Base-by-base conservation (phyloP, 305 asterid species). In the Ajuga reptans region DNA sequence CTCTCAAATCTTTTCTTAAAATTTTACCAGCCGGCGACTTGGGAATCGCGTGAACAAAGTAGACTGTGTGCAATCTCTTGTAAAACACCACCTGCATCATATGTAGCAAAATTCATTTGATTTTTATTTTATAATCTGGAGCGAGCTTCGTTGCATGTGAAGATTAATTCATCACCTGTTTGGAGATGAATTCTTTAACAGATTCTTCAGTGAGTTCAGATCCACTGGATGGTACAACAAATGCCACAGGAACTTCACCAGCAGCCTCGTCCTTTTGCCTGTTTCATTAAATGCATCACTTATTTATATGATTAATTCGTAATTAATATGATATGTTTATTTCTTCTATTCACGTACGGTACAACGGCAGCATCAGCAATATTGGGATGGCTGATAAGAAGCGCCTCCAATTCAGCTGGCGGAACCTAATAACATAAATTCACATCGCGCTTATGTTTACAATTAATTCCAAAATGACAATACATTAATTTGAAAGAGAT, bases 241-340 rank as follows among this genome's bases (percentile, higher is more conserved):
- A 90, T 4, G 97, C 97, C 61, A 90, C 97, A 0, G 97, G 97
- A 12, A 90, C 95, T 82, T 90, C 96, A 24, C 97, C 97, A 1
- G 96, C 96, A 36, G 67, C 89, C 56, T 77, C 92, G 43, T 88
- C 92, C 24, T 78, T 86, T 85, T 86, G 94, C 69, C 97, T 90
- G 85, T 56, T 45, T 29, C 43, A 21, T 2, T 24, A 7, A 57
- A 33, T 31, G 33, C 42, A 21, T 4, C 43, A 14, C 12, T 12
- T 12, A 53, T 53, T 53, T 53, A 53, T 12, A 31, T 33, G n/a
- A n/a, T n/a, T n/a, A n/a, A n/a, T n/a, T n/a, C n/a, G n/a, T n/a
- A n/a, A n/a, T n/a, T n/a, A n/a, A 21, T 21, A 21, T 21, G 27
- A 21, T 21, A 21, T 6, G 1, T 53, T 31, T 29, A 21, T 6